phyloP scores from a whole-genome alignment of 306 rosid species.

The Comarum palustre region DNA sequence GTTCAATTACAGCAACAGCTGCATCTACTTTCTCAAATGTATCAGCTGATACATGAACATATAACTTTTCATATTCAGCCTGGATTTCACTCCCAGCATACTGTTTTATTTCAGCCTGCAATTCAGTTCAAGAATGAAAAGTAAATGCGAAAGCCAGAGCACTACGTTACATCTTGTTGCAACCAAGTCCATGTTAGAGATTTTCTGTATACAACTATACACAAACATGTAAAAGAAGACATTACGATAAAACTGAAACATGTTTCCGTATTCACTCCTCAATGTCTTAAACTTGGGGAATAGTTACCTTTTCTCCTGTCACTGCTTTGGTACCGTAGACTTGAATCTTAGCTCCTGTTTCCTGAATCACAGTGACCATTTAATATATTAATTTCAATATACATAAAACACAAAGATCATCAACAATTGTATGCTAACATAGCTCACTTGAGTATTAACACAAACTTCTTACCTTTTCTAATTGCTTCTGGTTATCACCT shows the following conservation, averaged over 20 bases:
- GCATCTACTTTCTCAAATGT: slow-evolving; percentile 89
- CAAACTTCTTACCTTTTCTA: slow-evolving; percentile 65
- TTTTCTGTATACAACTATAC: slow-evolving; percentile 1
- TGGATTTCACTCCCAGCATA: slow-evolving; percentile 50
- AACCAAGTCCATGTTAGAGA: slow-evolving; percentile 8
- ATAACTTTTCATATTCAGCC: slow-evolving; percentile 58
- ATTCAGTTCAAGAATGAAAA: slow-evolving; percentile 22
- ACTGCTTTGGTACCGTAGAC: slow-evolving; percentile 64
- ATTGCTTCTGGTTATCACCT: slow-evolving; percentile 78
- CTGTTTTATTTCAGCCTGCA: slow-evolving; percentile 65
- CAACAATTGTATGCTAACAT: no score
- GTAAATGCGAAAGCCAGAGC: slow-evolving; percentile 9
- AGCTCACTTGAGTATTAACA: not conserved
- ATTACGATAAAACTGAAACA: not conserved
- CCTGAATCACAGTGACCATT: slow-evolving; percentile 43
- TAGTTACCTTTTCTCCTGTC: slow-evolving; percentile 62
- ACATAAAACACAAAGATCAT: not conserved
- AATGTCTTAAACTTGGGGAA: not conserved
- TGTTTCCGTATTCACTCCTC: not conserved
- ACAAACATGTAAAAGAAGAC: slow-evolving; percentile 4
- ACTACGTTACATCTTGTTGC: not conserved
- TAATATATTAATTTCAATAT: not conserved
- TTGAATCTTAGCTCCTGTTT: slow-evolving; percentile 82
- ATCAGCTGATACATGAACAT: slow-evolving; percentile 71
- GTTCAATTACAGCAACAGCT: slow-evolving; percentile 74